Evolutionary conservation across 108 stramenopile species (phyloP), one percentile per base, ranked within the genome.

Genomic region (Skeletonema marinoi): DNA sequence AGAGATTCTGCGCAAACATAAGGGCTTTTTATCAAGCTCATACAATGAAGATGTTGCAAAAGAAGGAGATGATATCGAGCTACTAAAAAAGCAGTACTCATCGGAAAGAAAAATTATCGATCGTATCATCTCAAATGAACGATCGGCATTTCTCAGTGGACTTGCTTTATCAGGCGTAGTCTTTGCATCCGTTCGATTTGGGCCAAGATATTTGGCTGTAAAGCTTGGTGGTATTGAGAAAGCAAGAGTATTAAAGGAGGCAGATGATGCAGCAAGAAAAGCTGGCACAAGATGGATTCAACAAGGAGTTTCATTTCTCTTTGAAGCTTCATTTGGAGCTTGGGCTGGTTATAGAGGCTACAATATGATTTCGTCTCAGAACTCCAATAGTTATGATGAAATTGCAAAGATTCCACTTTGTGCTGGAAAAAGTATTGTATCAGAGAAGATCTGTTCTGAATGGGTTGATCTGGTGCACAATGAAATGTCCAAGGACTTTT

Each of bases 361-460:
- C 60, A 68, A 74, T 36, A 78, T 70, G 50, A 31, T 80, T 48
- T 74, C 73, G 33, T 71, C 73, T 59, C 62, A 73, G 35, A 80
- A 83, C 17, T 44, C 39, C 8, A 68, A 63, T 50, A 60, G 74
- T 0, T 83, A 78, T 41, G 84, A 82, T 61, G 58, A 74, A 21
- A 75, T 87, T 32, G 41, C 80, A 13, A 65, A 83, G 71, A 82
- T 87, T 46, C 87, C 87, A 38, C 44, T 87, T 7, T 78, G 71
- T 42, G 39, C 75, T 38, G 87, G 87, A 33, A 81, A 84, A 73
- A 81, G 80, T 54, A 30, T 50, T 11, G 44, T 85, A 25, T 59
- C 84, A 9, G 84, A 87, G 5, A 79, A 68, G 10, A 60, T 85
- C 19, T 87, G 87, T 74, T 32, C 61, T 17, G 84, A 85, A 58